These are phyloP conservation scores for Lolium perenne DNA, from an alignment of 176 grass and related monocot genomes.

Conservation along the genomic window DNA sequence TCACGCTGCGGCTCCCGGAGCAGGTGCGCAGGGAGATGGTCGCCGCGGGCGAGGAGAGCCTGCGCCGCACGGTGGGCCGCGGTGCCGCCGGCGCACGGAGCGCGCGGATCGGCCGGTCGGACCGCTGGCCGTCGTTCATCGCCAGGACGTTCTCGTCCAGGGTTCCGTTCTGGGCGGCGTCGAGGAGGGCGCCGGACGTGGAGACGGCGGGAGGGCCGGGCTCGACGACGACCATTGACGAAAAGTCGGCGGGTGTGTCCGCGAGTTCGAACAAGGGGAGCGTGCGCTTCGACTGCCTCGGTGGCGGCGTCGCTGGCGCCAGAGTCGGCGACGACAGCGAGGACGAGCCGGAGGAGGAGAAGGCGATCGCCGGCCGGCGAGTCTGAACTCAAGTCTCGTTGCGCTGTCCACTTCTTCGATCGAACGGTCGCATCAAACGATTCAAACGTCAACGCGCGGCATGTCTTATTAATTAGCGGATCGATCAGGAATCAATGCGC, in stretches of 20 bases:
- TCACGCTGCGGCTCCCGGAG: slow-evolving; percentile 82
- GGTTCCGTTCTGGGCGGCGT: slow-evolving; percentile 65
- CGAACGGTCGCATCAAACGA: neutral
- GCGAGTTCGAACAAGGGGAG: slow-evolving; percentile 33
- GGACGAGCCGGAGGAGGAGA: slow-evolving; percentile 53
- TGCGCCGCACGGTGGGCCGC: slow-evolving; percentile 38
- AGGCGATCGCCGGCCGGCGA: slow-evolving; percentile 49
- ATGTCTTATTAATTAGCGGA: slow-evolving; percentile 11
- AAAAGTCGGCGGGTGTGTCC: slow-evolving; percentile 15
- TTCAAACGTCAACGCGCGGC: slow-evolving; percentile 14
- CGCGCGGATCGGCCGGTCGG: slow-evolving; percentile 56
- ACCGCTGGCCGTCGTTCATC: slow-evolving; percentile 81
- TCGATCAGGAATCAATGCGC: slow-evolving; percentile 2
- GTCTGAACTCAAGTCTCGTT: slow-evolving; percentile 18
- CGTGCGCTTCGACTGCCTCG: slow-evolving; percentile 67
- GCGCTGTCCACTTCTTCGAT: neutral
- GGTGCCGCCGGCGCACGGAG: slow-evolving; percentile 36
- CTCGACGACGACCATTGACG: neutral
- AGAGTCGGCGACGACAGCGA: slow-evolving; percentile 53
- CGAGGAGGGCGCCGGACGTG: slow-evolving; percentile 40
- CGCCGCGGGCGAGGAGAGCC: slow-evolving; percentile 48
- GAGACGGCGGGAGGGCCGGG: neutral
- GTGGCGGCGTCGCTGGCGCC: slow-evolving; percentile 20
- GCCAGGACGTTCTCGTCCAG: slow-evolving; percentile 67
- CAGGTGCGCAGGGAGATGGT: slow-evolving; percentile 67